Percentiles rank a stretch among this genome's conserved stretches.
Evolutionary conservation across 768 basidiomycete species (phyloP).

Genomic region (Tulasnella sp.): DNA sequence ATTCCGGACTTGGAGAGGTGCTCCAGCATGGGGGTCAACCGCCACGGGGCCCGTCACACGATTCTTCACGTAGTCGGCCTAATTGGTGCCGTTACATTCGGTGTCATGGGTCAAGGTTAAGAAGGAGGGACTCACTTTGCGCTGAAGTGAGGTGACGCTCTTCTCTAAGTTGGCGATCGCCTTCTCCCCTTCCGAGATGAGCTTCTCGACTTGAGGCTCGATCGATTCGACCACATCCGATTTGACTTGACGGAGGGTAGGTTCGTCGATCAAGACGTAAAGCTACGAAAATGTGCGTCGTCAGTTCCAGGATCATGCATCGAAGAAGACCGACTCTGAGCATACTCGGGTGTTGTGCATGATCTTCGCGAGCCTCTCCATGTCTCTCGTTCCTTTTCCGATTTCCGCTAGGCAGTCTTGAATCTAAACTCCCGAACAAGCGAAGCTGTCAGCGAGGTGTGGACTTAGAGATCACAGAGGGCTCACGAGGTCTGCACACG

Average conservation of each 20-base stretch:
- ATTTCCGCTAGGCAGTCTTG: neutral
- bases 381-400: conserved; percentile 1
- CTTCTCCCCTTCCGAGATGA: conserved; percentile 14
- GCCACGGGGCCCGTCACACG: neutral
- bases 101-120: neutral
- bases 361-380: conserved; percentile 12
- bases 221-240: conserved; percentile 12
- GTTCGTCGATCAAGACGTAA: conserved; percentile 14
- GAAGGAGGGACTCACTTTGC: neutral
- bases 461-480: neutral
- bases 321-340: neutral
- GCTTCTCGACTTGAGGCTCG: conserved; percentile 12
- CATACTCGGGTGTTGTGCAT: conserved; percentile 13
- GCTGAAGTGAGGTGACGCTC: neutral
- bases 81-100: neutral
- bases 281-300: neutral
- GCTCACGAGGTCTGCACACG: conserved; percentile 3
- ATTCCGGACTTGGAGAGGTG: conserved; percentile 11
- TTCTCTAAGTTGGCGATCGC: conserved; percentile 14
- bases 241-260: conserved; percentile 3
- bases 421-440: neutral
- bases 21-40: conserved; percentile 4
- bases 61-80: conserved; percentile 3
- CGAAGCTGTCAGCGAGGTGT: neutral
- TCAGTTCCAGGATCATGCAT: neutral